These are phyloP conservation scores for Colletotrichum tanaceti DNA, from an alignment of 2,329 filamentous ascomycete genomes.

Conservation along the genomic window DNA sequence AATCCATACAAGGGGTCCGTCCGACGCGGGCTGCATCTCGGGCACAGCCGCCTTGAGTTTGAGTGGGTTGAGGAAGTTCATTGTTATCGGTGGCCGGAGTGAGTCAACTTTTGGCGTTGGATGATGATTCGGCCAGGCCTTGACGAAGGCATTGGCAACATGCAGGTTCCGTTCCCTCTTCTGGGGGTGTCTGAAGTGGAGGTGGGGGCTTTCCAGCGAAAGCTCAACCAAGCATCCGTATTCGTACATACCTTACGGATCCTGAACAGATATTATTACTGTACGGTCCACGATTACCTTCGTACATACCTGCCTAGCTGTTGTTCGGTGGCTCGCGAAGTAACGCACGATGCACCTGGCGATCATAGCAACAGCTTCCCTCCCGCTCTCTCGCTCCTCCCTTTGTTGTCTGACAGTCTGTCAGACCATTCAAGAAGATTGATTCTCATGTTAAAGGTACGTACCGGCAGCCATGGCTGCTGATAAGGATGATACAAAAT, in stretches of 20 bases:
- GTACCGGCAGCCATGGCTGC: no score
- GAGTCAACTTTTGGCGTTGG: not conserved
- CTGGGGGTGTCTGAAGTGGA: constrained; percentile 1
- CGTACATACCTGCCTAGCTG: no score
- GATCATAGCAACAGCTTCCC: constrained; percentile 1
- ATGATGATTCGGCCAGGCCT: not conserved
- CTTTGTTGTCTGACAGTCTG: no score
- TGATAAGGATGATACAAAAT: no score
- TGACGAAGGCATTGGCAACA: constrained; percentile 20
- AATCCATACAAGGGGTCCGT: constrained; percentile 84
- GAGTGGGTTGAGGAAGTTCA: constrained; percentile 37
- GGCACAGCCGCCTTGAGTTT: constrained; percentile 12
- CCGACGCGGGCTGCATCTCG: constrained; percentile 38
- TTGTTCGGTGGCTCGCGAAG: not conserved
- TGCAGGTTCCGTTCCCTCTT: constrained; percentile 6
- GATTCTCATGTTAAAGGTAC: no score
- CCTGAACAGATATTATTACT: no score
- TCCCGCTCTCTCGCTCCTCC: no score
- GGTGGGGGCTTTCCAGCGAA: not conserved
- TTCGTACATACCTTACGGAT: no score
- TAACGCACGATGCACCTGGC: not conserved
- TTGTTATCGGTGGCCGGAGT: not conserved
- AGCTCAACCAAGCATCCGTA: not conserved
- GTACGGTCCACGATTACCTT: no score
- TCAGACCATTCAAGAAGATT: no score